Base-by-base conservation (phyloP, 768 basidiomycete genomes). In the Paxillus involutus region DNA sequence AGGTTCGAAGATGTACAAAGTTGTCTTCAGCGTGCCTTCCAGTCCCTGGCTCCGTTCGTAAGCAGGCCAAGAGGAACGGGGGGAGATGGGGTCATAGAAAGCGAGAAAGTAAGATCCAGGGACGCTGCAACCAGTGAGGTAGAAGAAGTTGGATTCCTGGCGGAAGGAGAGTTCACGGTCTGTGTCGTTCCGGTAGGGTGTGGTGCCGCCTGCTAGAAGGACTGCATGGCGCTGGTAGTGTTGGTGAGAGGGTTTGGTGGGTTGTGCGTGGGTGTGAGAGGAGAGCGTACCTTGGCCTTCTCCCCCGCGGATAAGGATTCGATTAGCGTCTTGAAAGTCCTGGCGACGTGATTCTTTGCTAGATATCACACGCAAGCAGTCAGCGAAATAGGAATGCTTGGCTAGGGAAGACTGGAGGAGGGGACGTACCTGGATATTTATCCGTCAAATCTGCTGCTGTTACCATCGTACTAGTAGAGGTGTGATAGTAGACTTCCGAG, bases 141-240 rank as follows among this genome's bases (percentile, higher is more conserved):
- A 96, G 72, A 81, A 86, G 67, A 96, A 96, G 71, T 96, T 96
- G 62, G 87, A 88, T 70, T 94, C 92, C 63, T 79, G 77, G 52
- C 83, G 78, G 62, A 92, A 91, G 4, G 76, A 66, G 41, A 91
- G 72, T 71, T 93, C 91, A 32, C 91, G 80, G 66, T 95, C 92
- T 11, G 93, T 94, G 66, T 94, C 92, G 65, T 91, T 83, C 57
- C 91, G 76, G 64, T 76, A 91, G 0, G 78, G 74, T 3, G 80
- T 83, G 6, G 71, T 74, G 60, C 80, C 81, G n/a, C 88, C 89
- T 9, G 83, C 80, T 2, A 92, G 72, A 4, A 92, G 65, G 14
- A 90, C 65, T 8, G 89, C 74, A 68, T 92, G 91, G 8, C 86
- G 81, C 87, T 91, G 46, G 36, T 10, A 24, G 41, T 14, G 41